phyloP scores from a whole-genome alignment of 2,329 filamentous ascomycete genomes.

The Trichophyton rubrum region DNA sequence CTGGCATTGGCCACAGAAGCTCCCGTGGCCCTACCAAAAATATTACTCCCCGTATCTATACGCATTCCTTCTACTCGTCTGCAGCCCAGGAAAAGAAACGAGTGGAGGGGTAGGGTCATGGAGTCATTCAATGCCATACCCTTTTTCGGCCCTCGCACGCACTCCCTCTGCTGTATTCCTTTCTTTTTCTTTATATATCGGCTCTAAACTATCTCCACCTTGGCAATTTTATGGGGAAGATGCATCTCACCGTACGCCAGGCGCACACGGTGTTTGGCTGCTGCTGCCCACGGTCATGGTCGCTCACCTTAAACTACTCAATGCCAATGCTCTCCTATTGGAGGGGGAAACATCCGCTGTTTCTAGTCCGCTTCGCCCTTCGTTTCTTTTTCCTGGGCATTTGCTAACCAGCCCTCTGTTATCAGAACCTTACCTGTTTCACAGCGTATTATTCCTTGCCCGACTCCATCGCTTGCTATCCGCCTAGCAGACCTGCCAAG shows the following conservation, averaged over 20 bases:
- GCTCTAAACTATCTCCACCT: background rate
- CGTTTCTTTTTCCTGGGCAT: background rate
- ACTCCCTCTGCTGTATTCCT: too few species aligned
- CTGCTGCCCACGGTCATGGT: background rate
- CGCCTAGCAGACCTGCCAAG: background rate
- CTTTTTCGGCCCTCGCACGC: too few species aligned
- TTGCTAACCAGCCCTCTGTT: background rate
- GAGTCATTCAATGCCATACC: background rate
- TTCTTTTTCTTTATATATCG: background rate
- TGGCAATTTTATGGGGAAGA: background rate
- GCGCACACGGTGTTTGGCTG: background rate
- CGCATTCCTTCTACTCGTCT: background rate
- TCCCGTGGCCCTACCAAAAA: background rate
- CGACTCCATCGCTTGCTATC: background rate
- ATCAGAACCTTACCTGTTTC: constrained; percentile 3
- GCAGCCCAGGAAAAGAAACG: background rate
- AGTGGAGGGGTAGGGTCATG: background rate
- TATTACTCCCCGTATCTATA: background rate
- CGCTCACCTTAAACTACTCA: background rate
- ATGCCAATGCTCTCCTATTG: background rate
- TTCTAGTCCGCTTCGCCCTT: background rate
- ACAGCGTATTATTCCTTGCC: background rate
- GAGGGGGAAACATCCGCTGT: background rate
- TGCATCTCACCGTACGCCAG: background rate
- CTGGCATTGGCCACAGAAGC: background rate